Base-by-base conservation (phyloP, 1,284 basidiomycete genomes). In the Ustilago esculenta region DNA sequence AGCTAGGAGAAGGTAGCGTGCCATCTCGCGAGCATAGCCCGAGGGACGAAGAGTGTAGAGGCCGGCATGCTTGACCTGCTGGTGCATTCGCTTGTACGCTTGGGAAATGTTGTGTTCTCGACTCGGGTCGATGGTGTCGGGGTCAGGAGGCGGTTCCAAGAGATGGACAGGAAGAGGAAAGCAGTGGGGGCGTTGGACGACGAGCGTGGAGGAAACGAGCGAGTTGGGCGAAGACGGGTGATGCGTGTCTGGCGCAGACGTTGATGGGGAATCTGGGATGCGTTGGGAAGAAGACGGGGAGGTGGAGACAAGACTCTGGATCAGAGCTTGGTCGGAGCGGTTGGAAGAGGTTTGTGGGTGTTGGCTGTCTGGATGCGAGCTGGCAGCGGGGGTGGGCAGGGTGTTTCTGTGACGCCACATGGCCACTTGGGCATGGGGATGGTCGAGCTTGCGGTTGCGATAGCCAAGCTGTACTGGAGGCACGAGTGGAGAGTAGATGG, bases 11-110 rank as follows among this genome's bases (percentile, higher is more conserved):
- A 84, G 70, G 82, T 95, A 98, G 20, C 95, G 89, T 15, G 87
- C 75, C 51, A 95, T 75, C 75, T 98, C 95, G 32, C 90, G 90
- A 2, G 91, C 92, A 81, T 98, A 98, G 12, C 94, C 94, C n/a
- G 88, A 84, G 72, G 90, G 93, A 5, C 88, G 92, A 2, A 90
- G 90, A 42, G 88, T 83, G 84, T 97, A 98, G 36, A 98, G 86
- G 15, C 92, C 94, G 0, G 92, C 91, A 23, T 88, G 86, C 34
- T 85, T 86, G 67, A 98, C 84, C 42, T 88, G 87, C 49, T 86
- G 84, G 82, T 94, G 93, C 24, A 98, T 87, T 20, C 85, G 84
- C 69, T 89, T 89, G 85, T 92, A 98, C 1, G 92, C 92, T 17
- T 84, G 84, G 3, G 90, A 90, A 78, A 94, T 89, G 33, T 85